Conservation (phyloP, 176 grass and related monocot genomes). For the Ampelocalamus luodianensis region DNA sequence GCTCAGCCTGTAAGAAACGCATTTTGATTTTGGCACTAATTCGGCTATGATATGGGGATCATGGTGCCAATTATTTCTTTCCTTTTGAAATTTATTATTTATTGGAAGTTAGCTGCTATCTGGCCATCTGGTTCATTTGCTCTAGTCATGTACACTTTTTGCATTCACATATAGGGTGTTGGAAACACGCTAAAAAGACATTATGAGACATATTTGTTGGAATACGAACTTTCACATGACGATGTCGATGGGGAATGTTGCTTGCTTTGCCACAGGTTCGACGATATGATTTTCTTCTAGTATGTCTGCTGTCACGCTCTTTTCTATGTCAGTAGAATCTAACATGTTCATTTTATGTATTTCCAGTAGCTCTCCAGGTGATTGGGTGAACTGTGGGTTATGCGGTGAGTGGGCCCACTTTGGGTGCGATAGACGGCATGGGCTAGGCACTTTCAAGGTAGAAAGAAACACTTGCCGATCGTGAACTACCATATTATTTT, state of each 20-base stretch:
- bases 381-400: conserved; percentile 81
- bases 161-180: conserved; percentile 54
- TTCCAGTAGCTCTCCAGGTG: conserved; percentile 70
- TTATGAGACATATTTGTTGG: conserved; percentile 79
- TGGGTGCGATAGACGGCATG: conserved; percentile 76
- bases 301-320: background rate
- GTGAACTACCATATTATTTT: background rate
- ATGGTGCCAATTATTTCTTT: background rate
- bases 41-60: background rate
- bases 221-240: conserved; percentile 78
- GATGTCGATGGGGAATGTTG: conserved; percentile 74
- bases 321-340: background rate
- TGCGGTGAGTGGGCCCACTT: conserved; percentile 85
- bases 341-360: conserved; percentile 18
- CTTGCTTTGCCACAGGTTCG: conserved; percentile 72
- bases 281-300: background rate
- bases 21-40: background rate
- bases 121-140: background rate
- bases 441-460: conserved; percentile 77
- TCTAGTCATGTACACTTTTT: conserved; percentile 7
- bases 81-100: background rate
- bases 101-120: background rate
- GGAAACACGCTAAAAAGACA: conserved; percentile 81
- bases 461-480: background rate
- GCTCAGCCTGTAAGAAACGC: background rate